Evolutionary conservation across 1,284 basidiomycete species (phyloP).

Genomic region (Leccinum pachyderme): DNA sequence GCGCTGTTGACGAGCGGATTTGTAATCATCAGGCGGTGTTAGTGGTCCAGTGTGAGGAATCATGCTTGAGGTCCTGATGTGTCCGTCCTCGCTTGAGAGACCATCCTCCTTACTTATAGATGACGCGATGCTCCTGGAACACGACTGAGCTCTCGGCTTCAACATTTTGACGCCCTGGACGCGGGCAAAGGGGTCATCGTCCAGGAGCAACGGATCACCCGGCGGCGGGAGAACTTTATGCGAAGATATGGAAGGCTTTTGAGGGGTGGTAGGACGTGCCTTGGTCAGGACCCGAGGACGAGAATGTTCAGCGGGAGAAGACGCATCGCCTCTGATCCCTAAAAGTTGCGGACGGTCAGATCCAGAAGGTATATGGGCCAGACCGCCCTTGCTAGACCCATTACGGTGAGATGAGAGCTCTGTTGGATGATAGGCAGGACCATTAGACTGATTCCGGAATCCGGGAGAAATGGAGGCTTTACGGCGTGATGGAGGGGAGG

Average conservation of each 20-base stretch:
- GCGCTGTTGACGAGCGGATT: constrained; percentile 38
- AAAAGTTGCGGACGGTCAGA: constrained; percentile 15
- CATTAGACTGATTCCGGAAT: neutral
- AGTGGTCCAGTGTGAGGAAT: neutral
- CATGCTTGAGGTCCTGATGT: neutral
- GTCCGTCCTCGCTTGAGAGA: constrained; percentile 13
- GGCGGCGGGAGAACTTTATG: constrained; percentile 9
- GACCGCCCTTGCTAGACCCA: constrained; percentile 18
- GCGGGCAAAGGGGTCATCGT: constrained; percentile 60
- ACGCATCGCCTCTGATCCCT: constrained; percentile 9
- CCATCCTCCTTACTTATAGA: constrained; percentile 8
- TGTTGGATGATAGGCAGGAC: constrained; percentile 2
- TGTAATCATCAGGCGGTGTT: constrained; percentile 38
- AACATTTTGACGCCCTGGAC: constrained; percentile 46
- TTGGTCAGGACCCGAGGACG: constrained; percentile 33
- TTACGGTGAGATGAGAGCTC: constrained; percentile 15
- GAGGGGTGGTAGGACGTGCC: constrained; percentile 30
- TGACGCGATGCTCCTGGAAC: constrained; percentile 9
- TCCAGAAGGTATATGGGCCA: constrained; percentile 1
- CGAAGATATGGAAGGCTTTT: constrained; percentile 10
- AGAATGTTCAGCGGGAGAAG: constrained; percentile 3
- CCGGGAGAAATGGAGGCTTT: constrained; percentile 7
- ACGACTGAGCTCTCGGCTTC: constrained; percentile 15
- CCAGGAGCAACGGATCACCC: constrained; percentile 35
- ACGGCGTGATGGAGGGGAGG: constrained; percentile 1